These are phyloP conservation scores for Bolboschoenoplectus hybrid DNA, from an alignment of 202 grass and related monocot species.

Conservation along the genomic window DNA sequence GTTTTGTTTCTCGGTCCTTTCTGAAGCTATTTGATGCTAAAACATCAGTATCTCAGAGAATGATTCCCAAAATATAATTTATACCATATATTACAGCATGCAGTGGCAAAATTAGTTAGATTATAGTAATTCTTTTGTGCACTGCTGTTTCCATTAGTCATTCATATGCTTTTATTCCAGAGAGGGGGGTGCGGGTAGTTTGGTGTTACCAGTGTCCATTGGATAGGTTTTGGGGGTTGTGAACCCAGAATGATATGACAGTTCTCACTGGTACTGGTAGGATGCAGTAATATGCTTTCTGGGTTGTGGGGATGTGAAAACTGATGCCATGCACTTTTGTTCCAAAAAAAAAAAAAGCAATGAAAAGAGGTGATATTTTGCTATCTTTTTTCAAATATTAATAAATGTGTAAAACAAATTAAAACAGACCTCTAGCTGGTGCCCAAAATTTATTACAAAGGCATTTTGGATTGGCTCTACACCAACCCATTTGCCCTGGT, in stretches of 20 bases:
- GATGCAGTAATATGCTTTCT: not conserved
- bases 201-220: not conserved
- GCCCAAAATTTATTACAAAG: conserved; percentile 69
- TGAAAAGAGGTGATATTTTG: not conserved
- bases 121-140: not conserved
- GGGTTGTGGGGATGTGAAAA: not conserved
- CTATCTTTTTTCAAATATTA: not conserved
- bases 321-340: not conserved
- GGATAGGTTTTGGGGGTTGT: not conserved
- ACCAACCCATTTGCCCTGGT: conserved; percentile 50
- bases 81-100: not conserved
- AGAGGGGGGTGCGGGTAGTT: too few relatives aligned
- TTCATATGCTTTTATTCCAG: not conserved
- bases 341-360: not conserved
- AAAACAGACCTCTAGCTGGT: conserved; percentile 55
- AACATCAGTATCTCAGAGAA: not conserved
- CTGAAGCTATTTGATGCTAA: not conserved
- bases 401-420: not conserved
- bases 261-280: not conserved
- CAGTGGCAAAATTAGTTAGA: not conserved
- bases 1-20: not conserved
- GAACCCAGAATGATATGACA: not conserved
- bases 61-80: not conserved
- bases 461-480: conserved; percentile 47
- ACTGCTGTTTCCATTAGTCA: not conserved